Evolutionary conservation across 2,329 filamentous ascomycete genomes (phyloP), one percentile per base, ranked within the genome.

Genomic region (Phyllosticta citriasiana): DNA sequence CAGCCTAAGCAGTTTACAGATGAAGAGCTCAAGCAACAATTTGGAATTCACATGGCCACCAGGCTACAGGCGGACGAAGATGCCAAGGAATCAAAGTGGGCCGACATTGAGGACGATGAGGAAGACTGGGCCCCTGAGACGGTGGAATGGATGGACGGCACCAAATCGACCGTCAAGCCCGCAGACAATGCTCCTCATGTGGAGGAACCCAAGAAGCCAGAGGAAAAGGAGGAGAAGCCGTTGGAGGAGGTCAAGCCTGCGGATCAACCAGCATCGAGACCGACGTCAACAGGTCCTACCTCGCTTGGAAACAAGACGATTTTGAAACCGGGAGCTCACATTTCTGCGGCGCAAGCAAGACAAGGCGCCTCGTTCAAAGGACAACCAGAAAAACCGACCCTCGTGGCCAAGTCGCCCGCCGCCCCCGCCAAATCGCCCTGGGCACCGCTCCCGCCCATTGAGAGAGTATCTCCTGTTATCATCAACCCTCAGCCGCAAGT

Each of bases 81-180:
- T 25, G 84, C 84, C 62, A 88, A 88, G 63, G 88, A 91, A 67
- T 85, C 87, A 33, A 93, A 92, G 71, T 95, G 90, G 90, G 90
- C 89, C 25, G 90, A 95, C 69, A 92, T 93, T 63, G 90, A 94
- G 64, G 90, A 94, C 62, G 89, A 94, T 65, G 88, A 92, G 68
- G 90, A 94, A 47, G 89, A 93, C 69, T 93, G 89, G 88, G 88
- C 86, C 14, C 89, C 89, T 1, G 89, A 94, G 65, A 85, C 88
- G 58, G 91, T 94, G 66, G 89, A 89, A 63, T 95, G 90, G 90
- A 89, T 88, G 70, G 90, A 95, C 72, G 89, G 89, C 59, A 94
- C 89, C 56, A 93, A 93, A 73, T 88, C 88, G 35, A 89, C 86
- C 5, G 79, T 92, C 16, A 84, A 87, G 16, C 82, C 85, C 64